Conservation (phyloP, 768 basidiomycete genomes). For the Lactifluus hygrophoroides region DNA sequence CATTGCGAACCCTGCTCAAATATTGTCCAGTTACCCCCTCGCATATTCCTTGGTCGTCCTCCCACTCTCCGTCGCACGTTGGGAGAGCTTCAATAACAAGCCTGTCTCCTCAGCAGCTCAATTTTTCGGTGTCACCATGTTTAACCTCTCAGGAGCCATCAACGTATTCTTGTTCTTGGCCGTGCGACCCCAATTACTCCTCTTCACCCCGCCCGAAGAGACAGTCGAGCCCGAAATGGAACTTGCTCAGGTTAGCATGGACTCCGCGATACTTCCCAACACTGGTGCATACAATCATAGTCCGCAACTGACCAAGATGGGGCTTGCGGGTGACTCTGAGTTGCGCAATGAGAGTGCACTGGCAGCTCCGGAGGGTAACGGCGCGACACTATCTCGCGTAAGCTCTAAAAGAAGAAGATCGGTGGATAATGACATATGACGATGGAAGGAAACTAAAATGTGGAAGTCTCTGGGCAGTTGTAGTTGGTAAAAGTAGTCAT, state of each 20-base stretch:
- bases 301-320: neutral
- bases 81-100: conserved; percentile 27
- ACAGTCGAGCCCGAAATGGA: neutral
- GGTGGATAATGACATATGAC: neutral
- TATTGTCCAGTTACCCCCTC: conserved; percentile 28
- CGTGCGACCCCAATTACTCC: conserved; percentile 30
- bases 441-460: neutral
- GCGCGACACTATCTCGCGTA: neutral
- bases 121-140: conserved; percentile 28
- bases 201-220: conserved; percentile 23
- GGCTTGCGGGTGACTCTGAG: no score
- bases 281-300: neutral
- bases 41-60: conserved; percentile 33
- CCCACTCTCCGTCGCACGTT: conserved; percentile 35
- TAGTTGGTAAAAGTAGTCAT: no score
- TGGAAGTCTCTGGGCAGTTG: no score
- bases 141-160: conserved; percentile 32
- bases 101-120: conserved; percentile 27
- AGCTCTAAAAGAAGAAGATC: neutral
- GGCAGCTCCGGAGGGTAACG: neutral
- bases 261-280: neutral
- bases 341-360: no score
- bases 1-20: neutral
- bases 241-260: neutral
- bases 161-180: conserved; percentile 34